These are phyloP conservation scores for Saturnispora ahearnii DNA, from an alignment of 805 yeast species.

Conservation along the genomic window DNA sequence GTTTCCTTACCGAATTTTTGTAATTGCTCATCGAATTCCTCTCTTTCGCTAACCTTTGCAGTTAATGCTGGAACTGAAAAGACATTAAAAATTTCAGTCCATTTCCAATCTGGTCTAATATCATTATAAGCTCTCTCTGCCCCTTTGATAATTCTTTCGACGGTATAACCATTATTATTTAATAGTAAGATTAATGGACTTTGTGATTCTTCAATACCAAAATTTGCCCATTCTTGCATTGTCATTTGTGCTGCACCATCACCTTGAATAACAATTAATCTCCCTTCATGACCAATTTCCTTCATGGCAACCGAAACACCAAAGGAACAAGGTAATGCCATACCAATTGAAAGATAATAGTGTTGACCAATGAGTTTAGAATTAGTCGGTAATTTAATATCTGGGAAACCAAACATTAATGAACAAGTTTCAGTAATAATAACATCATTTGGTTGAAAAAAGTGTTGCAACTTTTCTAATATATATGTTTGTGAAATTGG, in stretches of 20 bases:
- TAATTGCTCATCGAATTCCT: conserved; percentile 32
- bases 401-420: conserved; percentile 68
- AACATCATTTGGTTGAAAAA: conserved; percentile 48
- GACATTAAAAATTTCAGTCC: conserved; percentile 58
- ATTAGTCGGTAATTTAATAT: conserved; percentile 49
- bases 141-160: conserved; percentile 81
- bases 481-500: conserved; percentile 41
- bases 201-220: conserved; percentile 41
- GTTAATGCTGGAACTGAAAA: conserved; percentile 36
- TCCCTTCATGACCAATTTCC: conserved; percentile 36
- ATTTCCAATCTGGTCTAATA: conserved; percentile 72
- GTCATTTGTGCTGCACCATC: conserved; percentile 97
- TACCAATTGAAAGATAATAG: conserved; percentile 81
- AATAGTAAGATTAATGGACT: conserved; percentile 64
- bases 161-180: conserved; percentile 85
- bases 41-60: conserved; percentile 29
- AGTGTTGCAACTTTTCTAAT: conserved; percentile 30
- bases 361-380: conserved; percentile 52
- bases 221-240: conserved; percentile 51
- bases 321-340: conserved; percentile 76
- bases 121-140: conserved; percentile 72
- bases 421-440: conserved; percentile 81
- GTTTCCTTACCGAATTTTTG: conserved; percentile 24
- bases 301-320: conserved; percentile 71
- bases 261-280: conserved; percentile 72